These are phyloP conservation scores for Allodekkera sacchari DNA, from an alignment of 805 yeast genomes.

Conservation along the genomic window DNA sequence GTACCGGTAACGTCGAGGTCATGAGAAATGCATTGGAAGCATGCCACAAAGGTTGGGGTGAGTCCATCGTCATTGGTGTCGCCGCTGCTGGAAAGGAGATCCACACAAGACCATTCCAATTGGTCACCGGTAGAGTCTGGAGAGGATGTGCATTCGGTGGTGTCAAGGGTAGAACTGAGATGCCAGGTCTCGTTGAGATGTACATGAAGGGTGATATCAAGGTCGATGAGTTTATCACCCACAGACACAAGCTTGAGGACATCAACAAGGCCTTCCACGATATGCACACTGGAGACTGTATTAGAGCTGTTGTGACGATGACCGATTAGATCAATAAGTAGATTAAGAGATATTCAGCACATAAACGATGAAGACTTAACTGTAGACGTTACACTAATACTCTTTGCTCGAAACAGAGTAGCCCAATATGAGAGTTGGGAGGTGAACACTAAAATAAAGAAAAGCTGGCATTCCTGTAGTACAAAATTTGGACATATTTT, in stretches of 20 bases:
- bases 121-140: constrained; percentile 99
- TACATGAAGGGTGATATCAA: constrained; percentile 73
- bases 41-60: constrained; percentile 99
- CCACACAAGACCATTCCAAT: constrained; percentile 95
- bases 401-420: no score
- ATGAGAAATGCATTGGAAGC: constrained; percentile 97
- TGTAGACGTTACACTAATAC: no score
- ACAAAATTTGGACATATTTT: no score
- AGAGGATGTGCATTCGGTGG: constrained; percentile 99
- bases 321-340: neutral
- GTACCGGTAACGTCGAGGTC: constrained; percentile 92
- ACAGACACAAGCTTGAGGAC: constrained; percentile 66
- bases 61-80: constrained; percentile 90
- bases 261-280: constrained; percentile 90
- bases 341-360: no score
- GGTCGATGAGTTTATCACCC: constrained; percentile 94
- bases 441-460: no score
- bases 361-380: no score
- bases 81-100: constrained; percentile 98
- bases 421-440: no score
- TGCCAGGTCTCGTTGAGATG: constrained; percentile 83
- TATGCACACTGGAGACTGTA: constrained; percentile 89
- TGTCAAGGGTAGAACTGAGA: constrained; percentile 93
- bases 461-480: no score
- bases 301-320: constrained; percentile 69